Percentiles rank a stretch among this genome's conserved stretches.
These are phyloP conservation scores for Exsudoporus frostii DNA, from an alignment of 768 basidiomycete genomes.

Conservation along the genomic window DNA sequence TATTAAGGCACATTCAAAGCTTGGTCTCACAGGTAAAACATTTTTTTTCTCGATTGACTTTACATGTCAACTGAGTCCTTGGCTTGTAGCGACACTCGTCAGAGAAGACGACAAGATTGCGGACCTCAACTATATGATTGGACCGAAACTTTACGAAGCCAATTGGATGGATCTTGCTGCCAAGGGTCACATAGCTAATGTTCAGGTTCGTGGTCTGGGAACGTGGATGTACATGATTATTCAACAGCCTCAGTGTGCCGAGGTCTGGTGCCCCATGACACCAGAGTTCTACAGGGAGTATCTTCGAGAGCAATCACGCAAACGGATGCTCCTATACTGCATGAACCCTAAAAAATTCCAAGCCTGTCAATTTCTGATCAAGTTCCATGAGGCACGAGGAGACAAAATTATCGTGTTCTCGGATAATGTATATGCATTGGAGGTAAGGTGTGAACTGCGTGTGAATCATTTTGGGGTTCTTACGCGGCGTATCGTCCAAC, in stretches of 20 bases:
- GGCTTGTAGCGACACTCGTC: slow-evolving; percentile 80
- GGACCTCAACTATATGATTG: slow-evolving; percentile 98
- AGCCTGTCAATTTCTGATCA: slow-evolving; percentile 97
- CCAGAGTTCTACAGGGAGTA: slow-evolving; percentile 99
- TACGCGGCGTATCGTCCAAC: not conserved
- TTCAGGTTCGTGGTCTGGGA: slow-evolving; percentile 66
- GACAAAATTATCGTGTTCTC: slow-evolving; percentile 99
- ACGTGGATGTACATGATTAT: not conserved
- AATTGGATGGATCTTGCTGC: slow-evolving; percentile 99
- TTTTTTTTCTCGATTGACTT: slow-evolving; percentile 1
- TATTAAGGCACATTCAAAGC: slow-evolving; percentile 98
- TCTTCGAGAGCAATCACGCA: slow-evolving; percentile 85
- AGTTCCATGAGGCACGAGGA: slow-evolving; percentile 95
- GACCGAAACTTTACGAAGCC: slow-evolving; percentile 98
- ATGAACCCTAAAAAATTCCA: slow-evolving; percentile 99
- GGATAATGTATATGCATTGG: slow-evolving; percentile 95
- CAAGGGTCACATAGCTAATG: slow-evolving; percentile 98
- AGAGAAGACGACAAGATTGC: slow-evolving; percentile 99
- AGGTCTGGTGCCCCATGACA: slow-evolving; percentile 99
- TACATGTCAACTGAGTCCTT: slow-evolving; percentile 1
- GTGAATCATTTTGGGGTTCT: not conserved
- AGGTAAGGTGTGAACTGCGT: slow-evolving; percentile 50
- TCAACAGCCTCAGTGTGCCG: slow-evolving; percentile 71
- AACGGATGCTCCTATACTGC: slow-evolving; percentile 94
- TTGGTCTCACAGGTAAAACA: slow-evolving; percentile 84